Base-by-base conservation (phyloP, 495 filamentous ascomycete species). In the Xanthoparmelia taractica region DNA sequence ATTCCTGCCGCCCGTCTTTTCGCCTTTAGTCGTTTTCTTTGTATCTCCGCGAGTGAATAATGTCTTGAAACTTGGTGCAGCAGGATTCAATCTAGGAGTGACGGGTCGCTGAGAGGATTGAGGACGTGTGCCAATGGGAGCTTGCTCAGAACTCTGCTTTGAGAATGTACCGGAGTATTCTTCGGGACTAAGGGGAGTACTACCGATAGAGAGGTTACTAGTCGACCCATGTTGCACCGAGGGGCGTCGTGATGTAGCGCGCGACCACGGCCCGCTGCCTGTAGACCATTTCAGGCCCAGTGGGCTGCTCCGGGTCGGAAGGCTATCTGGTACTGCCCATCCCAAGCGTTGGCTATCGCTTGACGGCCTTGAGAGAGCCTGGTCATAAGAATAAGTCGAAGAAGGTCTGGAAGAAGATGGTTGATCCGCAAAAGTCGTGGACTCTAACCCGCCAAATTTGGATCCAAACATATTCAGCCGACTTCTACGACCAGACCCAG, bases 371-470 rank as follows among this genome's bases (percentile, higher is more conserved):
- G 89, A 87, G 54, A 93, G 79, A 45, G 76, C 70, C 43, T 82
- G 82, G 58, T 94, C 91, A 58, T 86, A 85, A 0, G 90, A 92
- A 11, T 89, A 86, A 34, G 88, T 89, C 18, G 90, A 93, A 3
- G 86, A 82, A 31, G 90, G 90, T 33, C 90, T 78, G 4, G 89
- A 87, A 41, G 88, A 91, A 58, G 87, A 78, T 18, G 86, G 81
- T 56, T 86, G 65, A 84, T 23, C 86, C 78, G 59, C 76, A 72
- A 69, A 79, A 71, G 29, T 84, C 79, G 77, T 73, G 8, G 82
- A 77, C 61, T 86, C 84, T 47, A 84, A 77, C 7, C 81, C 78
- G 65, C 86, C 85, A 60, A 82, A 77, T 34, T 78, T 79, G 23
- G 83, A 77, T 63, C 80, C 81, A 66, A 88, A 88, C 66, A 85